These are phyloP conservation scores for Aspergillus avenaceus DNA, from an alignment of 495 filamentous ascomycete species.

Conservation along the genomic window DNA sequence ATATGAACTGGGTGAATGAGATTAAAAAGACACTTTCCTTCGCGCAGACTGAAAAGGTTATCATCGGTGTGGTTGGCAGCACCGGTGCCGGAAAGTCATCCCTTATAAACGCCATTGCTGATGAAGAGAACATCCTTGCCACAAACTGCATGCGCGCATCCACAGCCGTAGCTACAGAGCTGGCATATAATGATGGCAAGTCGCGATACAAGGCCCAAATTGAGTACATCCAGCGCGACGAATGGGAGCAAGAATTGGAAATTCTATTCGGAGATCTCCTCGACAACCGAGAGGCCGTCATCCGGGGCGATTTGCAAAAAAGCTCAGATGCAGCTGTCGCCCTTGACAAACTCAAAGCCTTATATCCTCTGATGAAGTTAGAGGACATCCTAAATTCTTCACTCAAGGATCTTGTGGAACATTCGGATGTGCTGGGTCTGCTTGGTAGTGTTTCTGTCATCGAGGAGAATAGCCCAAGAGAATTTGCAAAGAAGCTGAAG, in stretches of 20 bases:
- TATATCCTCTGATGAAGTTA: conserved; percentile 56
- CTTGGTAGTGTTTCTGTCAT: conserved; percentile 47
- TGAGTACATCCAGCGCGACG: conserved; percentile 52
- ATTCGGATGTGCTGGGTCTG: conserved; percentile 28
- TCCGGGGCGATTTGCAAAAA: conserved; percentile 37
- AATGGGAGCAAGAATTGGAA: conserved; percentile 56
- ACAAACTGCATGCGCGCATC: conserved; percentile 62
- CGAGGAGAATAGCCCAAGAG: conserved; percentile 24
- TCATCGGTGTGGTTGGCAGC: conserved; percentile 55
- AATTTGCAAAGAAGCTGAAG: conserved; percentile 45
- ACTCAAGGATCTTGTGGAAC: conserved; percentile 25
- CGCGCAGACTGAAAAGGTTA: conserved; percentile 32
- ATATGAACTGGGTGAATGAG: conserved; percentile 3
- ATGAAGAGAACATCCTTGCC: conserved; percentile 49
- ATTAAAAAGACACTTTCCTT: not conserved
- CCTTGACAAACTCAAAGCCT: conserved; percentile 59
- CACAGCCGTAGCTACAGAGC: conserved; percentile 63
- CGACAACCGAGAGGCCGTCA: conserved; percentile 39
- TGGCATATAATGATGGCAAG: conserved; percentile 57
- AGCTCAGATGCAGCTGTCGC: conserved; percentile 55
- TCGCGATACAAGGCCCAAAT: conserved; percentile 57
- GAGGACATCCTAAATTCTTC: conserved; percentile 39
- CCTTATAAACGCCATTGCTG: conserved; percentile 56
- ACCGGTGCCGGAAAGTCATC: conserved; percentile 59
- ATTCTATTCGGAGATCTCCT: conserved; percentile 47